phyloP scores from a whole-genome alignment of 306 rosid genomes.

The Rosa multiflora region DNA sequence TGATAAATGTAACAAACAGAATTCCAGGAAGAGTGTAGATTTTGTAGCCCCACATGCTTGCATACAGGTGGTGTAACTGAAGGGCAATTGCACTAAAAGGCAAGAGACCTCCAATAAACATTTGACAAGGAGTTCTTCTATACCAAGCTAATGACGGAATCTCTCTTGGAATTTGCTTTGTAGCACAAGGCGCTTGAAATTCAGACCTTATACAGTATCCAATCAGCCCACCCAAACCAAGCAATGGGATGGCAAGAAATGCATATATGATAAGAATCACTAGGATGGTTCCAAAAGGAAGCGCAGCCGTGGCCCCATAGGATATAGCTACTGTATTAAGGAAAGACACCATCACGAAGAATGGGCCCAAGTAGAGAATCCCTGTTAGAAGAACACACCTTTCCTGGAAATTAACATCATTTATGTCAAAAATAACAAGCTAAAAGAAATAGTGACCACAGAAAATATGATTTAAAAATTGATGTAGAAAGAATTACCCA shows the following conservation, averaged over 20 bases:
- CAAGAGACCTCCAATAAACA: slow-evolving; percentile 77
- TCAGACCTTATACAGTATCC: slow-evolving; percentile 58
- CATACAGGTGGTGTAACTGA: slow-evolving; percentile 66
- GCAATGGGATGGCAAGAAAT: slow-evolving; percentile 66
- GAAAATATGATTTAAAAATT: neutral
- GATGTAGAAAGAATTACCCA: slow-evolving; percentile 54
- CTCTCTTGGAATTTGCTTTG: slow-evolving; percentile 62
- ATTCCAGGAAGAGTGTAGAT: slow-evolving; percentile 71
- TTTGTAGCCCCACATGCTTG: slow-evolving; percentile 85
- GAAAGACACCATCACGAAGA: slow-evolving; percentile 49
- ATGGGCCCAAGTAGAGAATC: slow-evolving; percentile 68
- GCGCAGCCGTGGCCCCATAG: slow-evolving; percentile 58
- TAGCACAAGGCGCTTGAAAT: slow-evolving; percentile 58
- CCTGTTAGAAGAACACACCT: slow-evolving; percentile 65
- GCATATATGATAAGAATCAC: slow-evolving; percentile 51
- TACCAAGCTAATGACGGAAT: slow-evolving; percentile 73
- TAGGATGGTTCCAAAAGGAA: slow-evolving; percentile 74
- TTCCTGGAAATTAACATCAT: slow-evolving; percentile 49
- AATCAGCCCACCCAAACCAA: slow-evolving; percentile 78
- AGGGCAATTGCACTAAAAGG: slow-evolving; percentile 69
- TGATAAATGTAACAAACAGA: slow-evolving; percentile 53
- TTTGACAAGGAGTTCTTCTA: slow-evolving; percentile 69
- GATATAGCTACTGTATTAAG: slow-evolving; percentile 69
- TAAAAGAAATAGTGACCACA: neutral
- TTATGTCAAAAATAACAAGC: slow-evolving; percentile 16